Evolutionary conservation across 2,329 filamentous ascomycete genomes (phyloP), one percentile per base, ranked within the genome.

Genomic region (Reticulascus tulasneorum): DNA sequence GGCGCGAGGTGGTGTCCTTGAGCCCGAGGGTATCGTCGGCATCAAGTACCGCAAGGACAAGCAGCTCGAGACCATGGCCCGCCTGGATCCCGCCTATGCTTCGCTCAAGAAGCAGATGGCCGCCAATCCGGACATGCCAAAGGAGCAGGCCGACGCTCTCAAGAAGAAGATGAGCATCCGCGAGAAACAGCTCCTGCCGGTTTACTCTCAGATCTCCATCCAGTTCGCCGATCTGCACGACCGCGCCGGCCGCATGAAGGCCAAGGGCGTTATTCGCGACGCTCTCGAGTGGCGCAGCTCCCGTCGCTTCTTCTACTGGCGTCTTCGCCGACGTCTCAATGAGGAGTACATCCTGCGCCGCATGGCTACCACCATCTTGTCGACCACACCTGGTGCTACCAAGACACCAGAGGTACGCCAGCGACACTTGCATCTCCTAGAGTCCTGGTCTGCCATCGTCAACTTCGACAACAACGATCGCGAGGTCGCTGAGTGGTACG

Each of bases 281-380:
- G 69, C 81, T 10, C 75, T 98, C 25, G 77, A 84, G 55, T 97
- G 91, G 93, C 74, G 79, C 60, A 85, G 95, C 52, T 83, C 91
- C 9, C 84, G 93, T 48, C 84, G 91, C 58, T 97, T 93, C 86
- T 97, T 98, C 76, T 98, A 97, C 84, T 98, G 94, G 93, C 91
- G 93, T 66, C 83, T 96, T 45, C 90, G 94, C 64, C 86, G 93
- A 60, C 82, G 93, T 67, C 76, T 98, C 59, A 97, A 94, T 66
- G 93, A 98, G 70, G 93, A 98, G 69, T 87, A 94, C 64, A 88
- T 98, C 52, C 76, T 98, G 62, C 93, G 90, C 70, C 88, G 88
- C 66, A 87, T 98, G 77, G 71, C 69, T 6, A 48, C 60, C 9
- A 59, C 63, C 9, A 50, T 61, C 3, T 46, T 58, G 40, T 47